A percentile compares a stretch with the other conserved stretches of the same genome.
These are phyloP conservation scores for Gymnopilus junonius DNA, from an alignment of 768 basidiomycete species.

Conservation along the genomic window DNA sequence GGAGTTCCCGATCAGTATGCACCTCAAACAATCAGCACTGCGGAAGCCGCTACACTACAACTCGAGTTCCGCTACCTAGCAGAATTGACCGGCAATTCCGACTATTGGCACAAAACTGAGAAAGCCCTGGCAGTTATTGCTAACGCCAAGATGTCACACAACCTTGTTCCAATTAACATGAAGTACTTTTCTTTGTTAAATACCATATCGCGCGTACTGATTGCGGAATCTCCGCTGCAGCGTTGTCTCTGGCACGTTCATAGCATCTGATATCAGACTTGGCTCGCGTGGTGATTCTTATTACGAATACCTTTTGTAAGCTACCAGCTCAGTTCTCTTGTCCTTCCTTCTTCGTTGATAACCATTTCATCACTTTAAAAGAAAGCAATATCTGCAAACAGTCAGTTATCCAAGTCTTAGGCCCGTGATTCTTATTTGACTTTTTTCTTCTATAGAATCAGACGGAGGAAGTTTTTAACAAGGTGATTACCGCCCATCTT, in stretches of 20 bases:
- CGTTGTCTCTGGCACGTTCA: conserved; percentile 43
- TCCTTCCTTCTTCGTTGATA: not conserved
- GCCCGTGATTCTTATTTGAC: not conserved
- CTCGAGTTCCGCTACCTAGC: conserved; percentile 79
- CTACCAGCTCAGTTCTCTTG: not conserved
- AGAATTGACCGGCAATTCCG: conserved; percentile 34
- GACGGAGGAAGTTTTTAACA: not conserved
- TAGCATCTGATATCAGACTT: conserved; percentile 76
- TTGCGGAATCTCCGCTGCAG: conserved; percentile 22
- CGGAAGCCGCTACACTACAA: conserved; percentile 85
- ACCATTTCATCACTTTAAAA: not conserved
- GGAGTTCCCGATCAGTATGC: conserved; percentile 61
- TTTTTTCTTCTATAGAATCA: not conserved
- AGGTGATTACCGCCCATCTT: not conserved
- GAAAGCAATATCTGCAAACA: conserved; percentile 1
- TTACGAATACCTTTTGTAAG: conserved; percentile 86
- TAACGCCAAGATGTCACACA: conserved; percentile 57
- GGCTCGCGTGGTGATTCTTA: conserved; percentile 92
- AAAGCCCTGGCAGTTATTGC: conserved; percentile 77
- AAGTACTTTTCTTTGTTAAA: conserved; percentile 48
- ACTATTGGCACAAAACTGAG: conserved; percentile 50
- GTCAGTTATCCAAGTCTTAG: not conserved
- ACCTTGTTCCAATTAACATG: conserved; percentile 78
- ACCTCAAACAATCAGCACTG: conserved; percentile 48
- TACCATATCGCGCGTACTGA: not conserved